Evolutionary conservation across 2,329 filamentous ascomycete genomes (phyloP).

Genomic region (Phoma sp.): DNA sequence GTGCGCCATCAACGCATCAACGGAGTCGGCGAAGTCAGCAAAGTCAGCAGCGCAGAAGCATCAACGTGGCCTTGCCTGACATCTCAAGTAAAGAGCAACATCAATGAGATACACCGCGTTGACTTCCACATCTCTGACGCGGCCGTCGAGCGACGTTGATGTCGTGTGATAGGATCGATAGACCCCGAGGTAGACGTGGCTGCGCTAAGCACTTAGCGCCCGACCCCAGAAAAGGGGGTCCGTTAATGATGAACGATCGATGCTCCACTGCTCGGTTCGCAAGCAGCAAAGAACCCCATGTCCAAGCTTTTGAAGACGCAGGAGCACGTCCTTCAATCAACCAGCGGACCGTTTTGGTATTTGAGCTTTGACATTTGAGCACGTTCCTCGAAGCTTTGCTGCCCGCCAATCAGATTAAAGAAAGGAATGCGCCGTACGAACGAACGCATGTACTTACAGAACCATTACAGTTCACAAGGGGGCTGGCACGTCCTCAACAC

Average conservation of each 20-base stretch:
- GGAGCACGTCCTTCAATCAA: slow-evolving; percentile 2
- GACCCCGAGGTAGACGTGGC: slow-evolving; percentile 1
- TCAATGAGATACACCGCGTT: neutral
- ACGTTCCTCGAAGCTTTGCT: neutral
- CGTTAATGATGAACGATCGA: slow-evolving; percentile 1
- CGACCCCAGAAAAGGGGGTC: neutral
- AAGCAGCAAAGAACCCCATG: neutral
- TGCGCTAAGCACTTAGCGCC: slow-evolving; percentile 5
- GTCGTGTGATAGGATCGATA: slow-evolving; percentile 7
- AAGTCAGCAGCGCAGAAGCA: neutral
- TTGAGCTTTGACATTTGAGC: no score
- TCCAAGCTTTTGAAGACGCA: neutral
- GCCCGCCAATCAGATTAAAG: neutral
- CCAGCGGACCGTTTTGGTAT: neutral
- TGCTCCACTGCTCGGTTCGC: neutral
- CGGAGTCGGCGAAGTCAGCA: neutral
- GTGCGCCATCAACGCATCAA: neutral
- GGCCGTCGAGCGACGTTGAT: neutral
- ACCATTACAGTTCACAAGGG: no score
- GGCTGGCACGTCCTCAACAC: no score
- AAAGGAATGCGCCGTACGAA: neutral
- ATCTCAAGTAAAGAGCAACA: neutral
- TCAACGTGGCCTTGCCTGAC: neutral
- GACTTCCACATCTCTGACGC: neutral
- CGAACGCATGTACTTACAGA: neutral